Conservation (phyloP, 2,329 filamentous ascomycete species). For the Neoarthrinium moseri region DNA sequence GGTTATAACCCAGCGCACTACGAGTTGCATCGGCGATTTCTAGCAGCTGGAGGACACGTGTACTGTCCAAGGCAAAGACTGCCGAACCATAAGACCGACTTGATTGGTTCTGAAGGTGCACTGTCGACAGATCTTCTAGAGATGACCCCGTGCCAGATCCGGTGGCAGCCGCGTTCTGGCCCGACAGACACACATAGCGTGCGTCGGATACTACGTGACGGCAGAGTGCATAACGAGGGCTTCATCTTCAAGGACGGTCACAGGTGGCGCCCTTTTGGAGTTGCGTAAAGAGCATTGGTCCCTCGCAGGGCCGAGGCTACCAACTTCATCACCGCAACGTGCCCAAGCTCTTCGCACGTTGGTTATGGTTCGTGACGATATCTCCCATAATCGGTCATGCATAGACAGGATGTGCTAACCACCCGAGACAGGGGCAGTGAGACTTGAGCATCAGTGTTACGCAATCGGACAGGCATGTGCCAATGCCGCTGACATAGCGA, state of each 20-base stretch:
- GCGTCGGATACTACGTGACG: conserved; percentile 19
- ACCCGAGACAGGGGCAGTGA: background rate
- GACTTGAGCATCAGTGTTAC: conserved; percentile 11
- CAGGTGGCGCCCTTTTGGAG: conserved; percentile 16
- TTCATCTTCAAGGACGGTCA: conserved; percentile 19
- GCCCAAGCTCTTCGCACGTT: conserved; percentile 15
- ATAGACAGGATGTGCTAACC: background rate
- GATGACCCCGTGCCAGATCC: conserved; percentile 14
- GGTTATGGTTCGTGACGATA: conserved; percentile 10
- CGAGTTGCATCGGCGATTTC: conserved; percentile 14
- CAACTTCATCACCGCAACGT: conserved; percentile 13
- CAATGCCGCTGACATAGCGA: conserved; percentile 11
- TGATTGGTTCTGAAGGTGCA: conserved; percentile 15
- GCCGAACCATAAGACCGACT: conserved; percentile 15
- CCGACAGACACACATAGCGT: conserved; percentile 23
- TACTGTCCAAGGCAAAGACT: conserved; percentile 13
- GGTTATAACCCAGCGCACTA: conserved; percentile 17
- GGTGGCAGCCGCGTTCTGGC: conserved; percentile 21
- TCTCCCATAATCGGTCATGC: background rate
- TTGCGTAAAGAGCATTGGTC: conserved; percentile 14
- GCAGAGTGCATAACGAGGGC: conserved; percentile 20
- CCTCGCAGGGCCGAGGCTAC: conserved; percentile 12
- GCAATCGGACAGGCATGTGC: conserved; percentile 11
- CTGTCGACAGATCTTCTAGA: conserved; percentile 21
- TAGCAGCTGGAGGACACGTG: conserved; percentile 9